A percentile compares a stretch with the other conserved stretches of the same genome.
phyloP scores from a whole-genome alignment of 2,329 filamentous ascomycete species.

The Phialophora macrospora region DNA sequence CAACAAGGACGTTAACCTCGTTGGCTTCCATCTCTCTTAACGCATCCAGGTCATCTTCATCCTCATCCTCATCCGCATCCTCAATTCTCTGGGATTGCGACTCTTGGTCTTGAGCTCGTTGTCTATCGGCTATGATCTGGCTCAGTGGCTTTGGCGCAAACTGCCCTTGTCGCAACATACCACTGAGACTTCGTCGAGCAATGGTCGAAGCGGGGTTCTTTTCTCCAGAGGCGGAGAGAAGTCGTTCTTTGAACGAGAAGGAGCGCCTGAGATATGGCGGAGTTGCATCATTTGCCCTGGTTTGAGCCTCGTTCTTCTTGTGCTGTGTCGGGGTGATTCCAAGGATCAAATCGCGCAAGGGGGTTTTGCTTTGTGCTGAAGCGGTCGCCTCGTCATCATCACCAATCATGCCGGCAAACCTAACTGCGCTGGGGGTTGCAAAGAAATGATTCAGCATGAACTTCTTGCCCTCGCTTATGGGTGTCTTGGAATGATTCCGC shows the following conservation, averaged over 20 bases:
- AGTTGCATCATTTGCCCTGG: constrained; percentile 28
- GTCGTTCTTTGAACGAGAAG: constrained; percentile 39
- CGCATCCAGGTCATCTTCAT: constrained; percentile 52
- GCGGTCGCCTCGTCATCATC: constrained; percentile 17
- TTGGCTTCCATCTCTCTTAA: constrained; percentile 50
- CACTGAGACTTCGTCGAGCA: constrained; percentile 25
- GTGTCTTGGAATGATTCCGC: constrained; percentile 44
- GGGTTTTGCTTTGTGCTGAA: constrained; percentile 39
- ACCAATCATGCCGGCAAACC: constrained; percentile 47
- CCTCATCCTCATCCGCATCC: constrained; percentile 45
- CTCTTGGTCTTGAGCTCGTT: constrained; percentile 16
- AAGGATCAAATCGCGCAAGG: constrained; percentile 24
- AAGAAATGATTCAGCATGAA: constrained; percentile 53
- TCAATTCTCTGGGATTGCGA: constrained; percentile 1
- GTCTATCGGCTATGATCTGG: constrained; percentile 34
- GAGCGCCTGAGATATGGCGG: constrained; percentile 38
- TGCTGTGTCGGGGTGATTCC: constrained; percentile 22
- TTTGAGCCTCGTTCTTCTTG: not conserved
- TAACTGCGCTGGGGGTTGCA: constrained; percentile 52
- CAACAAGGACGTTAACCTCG: constrained; percentile 43
- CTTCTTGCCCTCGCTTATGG: constrained; percentile 51
- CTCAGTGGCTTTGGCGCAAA: constrained; percentile 31
- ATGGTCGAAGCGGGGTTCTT: constrained; percentile 19
- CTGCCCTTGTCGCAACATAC: constrained; percentile 20
- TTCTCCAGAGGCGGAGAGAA: constrained; percentile 34